A percentile compares a stretch with the other conserved stretches of the same genome.
phyloP scores from a whole-genome alignment of 202 grass and related monocot genomes.

The Setaria viridis region DNA sequence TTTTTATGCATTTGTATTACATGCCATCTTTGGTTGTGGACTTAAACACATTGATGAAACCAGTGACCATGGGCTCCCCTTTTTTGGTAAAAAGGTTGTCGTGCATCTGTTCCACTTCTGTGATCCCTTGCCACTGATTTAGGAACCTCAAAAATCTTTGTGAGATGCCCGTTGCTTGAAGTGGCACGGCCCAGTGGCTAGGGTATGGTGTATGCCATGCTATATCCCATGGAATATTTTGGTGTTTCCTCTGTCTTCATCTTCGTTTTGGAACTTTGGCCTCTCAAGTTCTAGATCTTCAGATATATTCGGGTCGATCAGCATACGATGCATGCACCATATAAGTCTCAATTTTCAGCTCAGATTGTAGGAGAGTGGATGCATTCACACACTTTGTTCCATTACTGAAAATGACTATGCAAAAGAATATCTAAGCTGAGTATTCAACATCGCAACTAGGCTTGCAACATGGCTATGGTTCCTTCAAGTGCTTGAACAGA shows the following conservation, averaged over 20 bases:
- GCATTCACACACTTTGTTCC: neutral
- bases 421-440: neutral
- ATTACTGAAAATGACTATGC: neutral
- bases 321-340: too few species aligned
- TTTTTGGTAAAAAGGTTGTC: conserved; percentile 24
- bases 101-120: conserved; percentile 28
- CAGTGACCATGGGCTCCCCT: neutral
- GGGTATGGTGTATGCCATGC: conserved; percentile 19
- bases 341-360: neutral
- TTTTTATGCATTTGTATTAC: neutral
- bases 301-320: neutral
- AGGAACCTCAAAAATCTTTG: conserved; percentile 42
- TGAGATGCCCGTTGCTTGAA: conserved; percentile 28
- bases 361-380: neutral
- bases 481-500: neutral
- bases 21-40: conserved; percentile 25
- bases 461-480: neutral
- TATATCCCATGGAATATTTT: conserved; percentile 35
- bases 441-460: neutral
- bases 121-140: conserved; percentile 37
- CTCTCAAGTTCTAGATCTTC: neutral
- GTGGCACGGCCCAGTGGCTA: conserved; percentile 26
- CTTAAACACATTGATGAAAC: neutral
- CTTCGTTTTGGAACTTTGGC: conserved; percentile 15
- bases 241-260: conserved; percentile 13